A percentile compares a stretch with the other conserved stretches of the same genome.
Evolutionary conservation across 2,329 filamentous ascomycete species (phyloP).

Genomic region (Ophiosphaerella herpotricha): DNA sequence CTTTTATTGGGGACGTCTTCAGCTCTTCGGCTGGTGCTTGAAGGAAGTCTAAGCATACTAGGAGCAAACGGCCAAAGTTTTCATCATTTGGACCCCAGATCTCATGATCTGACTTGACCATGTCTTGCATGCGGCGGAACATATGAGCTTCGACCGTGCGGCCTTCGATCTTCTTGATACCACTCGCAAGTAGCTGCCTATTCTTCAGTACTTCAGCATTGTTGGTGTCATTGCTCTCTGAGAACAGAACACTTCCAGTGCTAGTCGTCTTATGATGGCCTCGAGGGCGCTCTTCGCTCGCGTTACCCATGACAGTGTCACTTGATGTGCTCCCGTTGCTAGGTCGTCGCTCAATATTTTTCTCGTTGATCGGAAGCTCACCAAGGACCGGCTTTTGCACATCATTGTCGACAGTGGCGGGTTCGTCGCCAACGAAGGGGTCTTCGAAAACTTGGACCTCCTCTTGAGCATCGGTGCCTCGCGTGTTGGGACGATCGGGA

Average conservation of each 20-base stretch:
- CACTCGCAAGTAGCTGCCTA: slow-evolving; percentile 70
- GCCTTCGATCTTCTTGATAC: slow-evolving; percentile 72
- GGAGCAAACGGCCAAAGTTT: slow-evolving; percentile 69
- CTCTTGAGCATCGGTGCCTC: slow-evolving; percentile 41
- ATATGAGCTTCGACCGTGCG: slow-evolving; percentile 79
- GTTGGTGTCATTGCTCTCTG: slow-evolving; percentile 34
- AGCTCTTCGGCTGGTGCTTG: slow-evolving; percentile 57
- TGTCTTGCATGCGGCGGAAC: slow-evolving; percentile 76
- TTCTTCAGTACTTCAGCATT: slow-evolving; percentile 51
- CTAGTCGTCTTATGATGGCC: slow-evolving; percentile 46
- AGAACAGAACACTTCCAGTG: slow-evolving; percentile 41
- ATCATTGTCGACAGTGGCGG: slow-evolving; percentile 30
- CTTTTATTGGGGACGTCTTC: slow-evolving; percentile 65
- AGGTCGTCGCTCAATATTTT: slow-evolving; percentile 41
- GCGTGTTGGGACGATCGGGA: slow-evolving; percentile 40
- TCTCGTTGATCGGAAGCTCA: slow-evolving; percentile 57
- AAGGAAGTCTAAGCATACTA: slow-evolving; percentile 73
- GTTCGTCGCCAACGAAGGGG: slow-evolving; percentile 50
- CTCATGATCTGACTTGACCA: slow-evolving; percentile 68
- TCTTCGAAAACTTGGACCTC: slow-evolving; percentile 60
- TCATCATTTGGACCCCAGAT: slow-evolving; percentile 69
- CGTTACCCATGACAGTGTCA: slow-evolving; percentile 34
- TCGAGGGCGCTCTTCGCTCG: slow-evolving; percentile 28
- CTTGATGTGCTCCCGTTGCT: slow-evolving; percentile 35
- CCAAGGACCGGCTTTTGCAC: slow-evolving; percentile 53